Evolutionary conservation across 176 grass and related monocot genomes (phyloP), one percentile per base, ranked within the genome.

Genomic region (Aegilops longissima): DNA sequence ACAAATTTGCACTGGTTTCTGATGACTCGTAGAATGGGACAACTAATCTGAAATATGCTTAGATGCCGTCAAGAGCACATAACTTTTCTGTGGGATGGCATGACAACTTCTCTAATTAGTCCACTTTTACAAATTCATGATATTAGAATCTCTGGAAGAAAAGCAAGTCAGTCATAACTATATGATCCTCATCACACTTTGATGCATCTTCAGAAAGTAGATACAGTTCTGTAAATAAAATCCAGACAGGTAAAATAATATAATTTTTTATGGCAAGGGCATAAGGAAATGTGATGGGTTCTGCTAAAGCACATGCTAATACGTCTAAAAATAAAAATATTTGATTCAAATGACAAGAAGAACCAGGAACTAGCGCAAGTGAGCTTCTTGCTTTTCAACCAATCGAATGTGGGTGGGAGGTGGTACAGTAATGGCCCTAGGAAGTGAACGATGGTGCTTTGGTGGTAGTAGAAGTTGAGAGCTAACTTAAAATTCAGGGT

Each of bases 141-240:
- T 76, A 61, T 59, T 38, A 17, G 9, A 7, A 29, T 81, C 24
- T 3, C 47, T 18, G 9, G 77, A 82, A 61, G 36, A 68, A 62
- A 82, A 82, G 70, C 1, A 35, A 27, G 13, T 74, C 71, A 58
- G 45, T 24, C 33, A 58, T 42, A 85, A 61, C 47, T 4, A 42
- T 24, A 51, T 36, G 27, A 23, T 42, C 80, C 35, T 68, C 79
- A 64, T 47, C 20, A 49, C 27, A 65, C 9, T 65, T 58, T 27
- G 30, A 25, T 23, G 39, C 40, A 21, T 13, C 21, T 75, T 81
- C 45, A 56, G 31, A 58, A 34, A 73, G 20, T 18, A 79, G 39
- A 65, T 71, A 73, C 17, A 10, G 61, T 74, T 66, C 58, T 84
- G 12, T 56, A 30, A 78, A 76, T 80, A 63, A 80, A 56, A 56